Conservation (phyloP, 805 yeast genomes). For the Teunomyces cretensis region DNA sequence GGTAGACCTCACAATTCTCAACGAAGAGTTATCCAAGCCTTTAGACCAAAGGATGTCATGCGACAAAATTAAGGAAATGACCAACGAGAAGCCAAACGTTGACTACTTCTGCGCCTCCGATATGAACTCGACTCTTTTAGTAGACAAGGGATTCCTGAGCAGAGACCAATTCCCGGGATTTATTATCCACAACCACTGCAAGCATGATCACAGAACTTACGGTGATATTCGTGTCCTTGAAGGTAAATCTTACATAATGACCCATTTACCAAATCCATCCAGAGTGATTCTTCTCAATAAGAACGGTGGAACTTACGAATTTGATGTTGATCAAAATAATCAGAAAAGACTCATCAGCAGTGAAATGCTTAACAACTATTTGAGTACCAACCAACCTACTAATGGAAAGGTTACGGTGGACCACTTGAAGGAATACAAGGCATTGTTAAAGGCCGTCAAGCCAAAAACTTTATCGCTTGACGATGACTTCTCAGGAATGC, state of each 20-base stretch:
- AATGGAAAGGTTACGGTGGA: constrained; percentile 22
- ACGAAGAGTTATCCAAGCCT: constrained; percentile 15
- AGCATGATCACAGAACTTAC: constrained; percentile 24
- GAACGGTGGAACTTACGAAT: constrained; percentile 33
- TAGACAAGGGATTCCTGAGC: constrained; percentile 22
- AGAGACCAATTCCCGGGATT: constrained; percentile 28
- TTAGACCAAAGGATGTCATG: constrained; percentile 14
- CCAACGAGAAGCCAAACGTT: constrained; percentile 13
- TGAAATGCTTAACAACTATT: constrained; percentile 22
- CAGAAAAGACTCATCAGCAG: constrained; percentile 18
- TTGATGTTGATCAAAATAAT: constrained; percentile 14
- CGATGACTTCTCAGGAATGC: not conserved
- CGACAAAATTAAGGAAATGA: constrained; percentile 12
- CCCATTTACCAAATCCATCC: constrained; percentile 31
- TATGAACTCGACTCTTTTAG: constrained; percentile 14
- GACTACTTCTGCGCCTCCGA: constrained; percentile 17
- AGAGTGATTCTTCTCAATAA: constrained; percentile 23
- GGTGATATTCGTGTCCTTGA: constrained; percentile 16
- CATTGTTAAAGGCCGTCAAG: constrained; percentile 12
- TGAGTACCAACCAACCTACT: constrained; percentile 6
- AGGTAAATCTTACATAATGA: constrained; percentile 21
- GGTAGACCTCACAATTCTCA: constrained; percentile 46
- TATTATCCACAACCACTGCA: constrained; percentile 22
- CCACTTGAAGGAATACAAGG: constrained; percentile 19
- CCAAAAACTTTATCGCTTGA: constrained; percentile 5